phyloP scores from a whole-genome alignment of 192 early-diverging fungal genomes.

The Piromyces finnis region DNA sequence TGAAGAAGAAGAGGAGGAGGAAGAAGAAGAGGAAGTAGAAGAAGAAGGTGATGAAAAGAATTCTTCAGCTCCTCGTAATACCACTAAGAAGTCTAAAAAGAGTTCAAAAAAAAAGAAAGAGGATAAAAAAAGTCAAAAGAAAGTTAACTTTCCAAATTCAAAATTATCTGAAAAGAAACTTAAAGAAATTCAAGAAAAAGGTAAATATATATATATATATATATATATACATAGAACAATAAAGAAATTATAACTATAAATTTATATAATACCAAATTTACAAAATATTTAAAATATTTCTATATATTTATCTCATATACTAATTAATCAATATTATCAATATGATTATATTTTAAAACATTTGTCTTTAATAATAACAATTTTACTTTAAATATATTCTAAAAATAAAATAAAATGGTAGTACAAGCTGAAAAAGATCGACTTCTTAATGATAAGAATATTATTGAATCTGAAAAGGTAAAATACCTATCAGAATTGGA shows the following conservation, averaged over 20 bases:
- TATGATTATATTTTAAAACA: too few species aligned
- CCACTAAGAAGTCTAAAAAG: slow-evolving; percentile 5
- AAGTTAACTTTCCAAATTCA: background rate
- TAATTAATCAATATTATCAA: too few species aligned
- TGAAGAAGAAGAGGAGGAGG: slow-evolving; percentile 33
- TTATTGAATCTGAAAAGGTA: slow-evolving; percentile 33
- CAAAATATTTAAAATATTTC: too few species aligned
- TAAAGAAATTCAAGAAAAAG: background rate
- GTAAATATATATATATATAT: background rate
- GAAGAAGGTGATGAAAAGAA: background rate
- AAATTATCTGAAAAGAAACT: background rate
- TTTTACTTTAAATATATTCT: too few species aligned
- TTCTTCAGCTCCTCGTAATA: background rate
- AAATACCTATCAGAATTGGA: slow-evolving; percentile 23
- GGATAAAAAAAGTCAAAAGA: background rate
- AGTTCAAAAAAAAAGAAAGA: background rate
- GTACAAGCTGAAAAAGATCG: slow-evolving; percentile 31
- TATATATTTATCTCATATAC: too few species aligned
- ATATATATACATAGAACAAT: background rate
- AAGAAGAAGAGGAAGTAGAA: slow-evolving; percentile 23
- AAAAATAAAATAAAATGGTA: too few species aligned
- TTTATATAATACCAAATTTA: too few species aligned
- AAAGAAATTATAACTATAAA: background rate
- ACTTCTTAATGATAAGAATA: slow-evolving; percentile 27
- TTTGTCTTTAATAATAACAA: too few species aligned